Evolutionary conservation across 768 basidiomycete genomes (phyloP).

Genomic region (Phallus indusiatus): DNA sequence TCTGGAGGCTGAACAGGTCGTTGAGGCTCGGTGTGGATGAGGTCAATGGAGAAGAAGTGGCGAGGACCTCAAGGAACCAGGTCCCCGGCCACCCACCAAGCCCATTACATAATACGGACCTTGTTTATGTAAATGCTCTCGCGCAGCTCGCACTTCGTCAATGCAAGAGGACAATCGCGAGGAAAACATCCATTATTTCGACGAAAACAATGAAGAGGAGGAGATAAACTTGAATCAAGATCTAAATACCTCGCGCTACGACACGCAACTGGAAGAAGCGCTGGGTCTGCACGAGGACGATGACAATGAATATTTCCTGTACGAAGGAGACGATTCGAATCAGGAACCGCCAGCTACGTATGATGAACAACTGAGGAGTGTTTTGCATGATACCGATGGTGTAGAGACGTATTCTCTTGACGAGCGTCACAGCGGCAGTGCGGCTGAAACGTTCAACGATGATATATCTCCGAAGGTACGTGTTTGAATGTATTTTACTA

Average conservation of each 20-base stretch:
- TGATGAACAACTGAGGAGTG: not conserved
- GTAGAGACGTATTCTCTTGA: not conserved
- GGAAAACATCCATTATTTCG: not conserved
- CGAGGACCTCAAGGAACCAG: not conserved
- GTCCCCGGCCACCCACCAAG: conserved; percentile 4
- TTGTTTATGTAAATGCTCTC: not conserved
- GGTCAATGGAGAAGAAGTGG: conserved; percentile 14
- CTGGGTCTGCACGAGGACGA: conserved; percentile 31
- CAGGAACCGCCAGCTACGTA: conserved; percentile 2
- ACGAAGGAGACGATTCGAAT: not conserved
- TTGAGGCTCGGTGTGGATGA: not conserved
- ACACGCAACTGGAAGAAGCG: conserved; percentile 60
- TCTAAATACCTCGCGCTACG: conserved; percentile 35
- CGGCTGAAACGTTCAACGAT: conserved; percentile 3
- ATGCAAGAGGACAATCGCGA: not conserved
- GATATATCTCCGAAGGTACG: conserved; percentile 5
- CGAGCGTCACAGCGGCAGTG: conserved; percentile 6
- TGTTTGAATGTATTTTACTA: not conserved
- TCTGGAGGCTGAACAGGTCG: conserved; percentile 7
- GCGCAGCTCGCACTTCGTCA: not conserved
- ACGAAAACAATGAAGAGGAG: not conserved
- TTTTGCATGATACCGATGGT: not conserved
- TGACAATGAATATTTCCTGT: conserved; percentile 23
- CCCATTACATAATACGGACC: not conserved
- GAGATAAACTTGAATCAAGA: not conserved